Evolutionary conservation across 768 basidiomycete genomes (phyloP).

Genomic region (Asterophora lycoperdoides): DNA sequence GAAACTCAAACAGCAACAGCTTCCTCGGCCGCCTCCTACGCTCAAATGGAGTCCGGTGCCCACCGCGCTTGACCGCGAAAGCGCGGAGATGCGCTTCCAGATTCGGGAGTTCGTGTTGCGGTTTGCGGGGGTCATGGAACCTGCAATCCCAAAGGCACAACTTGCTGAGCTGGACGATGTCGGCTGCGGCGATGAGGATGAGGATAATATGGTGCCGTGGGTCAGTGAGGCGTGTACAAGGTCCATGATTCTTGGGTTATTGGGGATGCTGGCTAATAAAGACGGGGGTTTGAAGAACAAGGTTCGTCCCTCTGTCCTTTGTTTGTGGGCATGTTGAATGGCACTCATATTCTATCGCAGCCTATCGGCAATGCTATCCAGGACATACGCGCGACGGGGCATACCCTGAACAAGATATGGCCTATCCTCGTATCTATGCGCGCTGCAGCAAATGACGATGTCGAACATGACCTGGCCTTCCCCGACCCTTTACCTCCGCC

Average conservation of each 20-base stretch:
- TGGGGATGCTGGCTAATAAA: constrained; percentile 49
- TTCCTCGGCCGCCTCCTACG: constrained; percentile 37
- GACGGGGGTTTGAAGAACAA: constrained; percentile 30
- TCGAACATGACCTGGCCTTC: constrained; percentile 24
- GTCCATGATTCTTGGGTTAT: constrained; percentile 56
- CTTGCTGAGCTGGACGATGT: constrained; percentile 64
- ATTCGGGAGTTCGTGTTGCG: constrained; percentile 74
- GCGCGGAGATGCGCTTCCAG: constrained; percentile 58
- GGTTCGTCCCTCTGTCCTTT: constrained; percentile 22
- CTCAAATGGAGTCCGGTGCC: constrained; percentile 53
- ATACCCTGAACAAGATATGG: constrained; percentile 65
- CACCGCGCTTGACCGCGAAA: constrained; percentile 37
- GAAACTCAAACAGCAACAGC: constrained; percentile 23
- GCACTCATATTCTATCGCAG: constrained; percentile 21
- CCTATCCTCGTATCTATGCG: constrained; percentile 46
- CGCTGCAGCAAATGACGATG: constrained; percentile 12
- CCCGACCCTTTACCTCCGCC: constrained; percentile 62
- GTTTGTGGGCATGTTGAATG: background rate
- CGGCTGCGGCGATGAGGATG: constrained; percentile 34
- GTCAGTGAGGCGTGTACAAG: constrained; percentile 63
- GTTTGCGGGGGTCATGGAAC: constrained; percentile 51
- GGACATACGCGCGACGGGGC: constrained; percentile 48
- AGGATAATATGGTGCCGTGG: constrained; percentile 49
- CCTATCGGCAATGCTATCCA: constrained; percentile 42
- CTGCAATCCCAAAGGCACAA: constrained; percentile 37